These are phyloP conservation scores for Hapsidospora chrysogenum DNA, from an alignment of 495 filamentous ascomycete genomes.

Conservation along the genomic window DNA sequence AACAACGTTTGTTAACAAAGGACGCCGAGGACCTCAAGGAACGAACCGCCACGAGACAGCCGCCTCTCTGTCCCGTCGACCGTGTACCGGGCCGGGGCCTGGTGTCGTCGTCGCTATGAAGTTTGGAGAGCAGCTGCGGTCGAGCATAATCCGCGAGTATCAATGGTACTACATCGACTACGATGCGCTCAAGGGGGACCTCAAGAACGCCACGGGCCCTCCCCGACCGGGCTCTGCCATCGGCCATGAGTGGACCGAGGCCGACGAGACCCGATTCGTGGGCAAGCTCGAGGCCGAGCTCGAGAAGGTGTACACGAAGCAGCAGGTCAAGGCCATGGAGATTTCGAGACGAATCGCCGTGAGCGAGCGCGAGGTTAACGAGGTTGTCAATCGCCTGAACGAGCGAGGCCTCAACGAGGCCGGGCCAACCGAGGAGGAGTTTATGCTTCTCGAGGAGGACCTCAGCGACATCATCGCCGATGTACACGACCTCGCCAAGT, in stretches of 20 bases:
- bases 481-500: slow-evolving; percentile 96
- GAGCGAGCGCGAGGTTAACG: slow-evolving; percentile 74
- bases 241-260: slow-evolving; percentile 60
- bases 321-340: slow-evolving; percentile 87
- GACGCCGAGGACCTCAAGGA: too few species aligned
- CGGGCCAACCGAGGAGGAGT: slow-evolving; percentile 72
- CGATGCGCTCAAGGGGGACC: slow-evolving; percentile 73
- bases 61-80: too few species aligned
- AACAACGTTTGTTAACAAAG: too few species aligned
- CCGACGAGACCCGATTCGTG: slow-evolving; percentile 83
- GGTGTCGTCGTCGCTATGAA: slow-evolving; percentile 42
- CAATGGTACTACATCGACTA: slow-evolving; percentile 96
- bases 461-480: slow-evolving; percentile 97
- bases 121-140: slow-evolving; percentile 91
- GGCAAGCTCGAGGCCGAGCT: slow-evolving; percentile 73
- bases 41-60: too few species aligned
- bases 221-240: slow-evolving; percentile 17
- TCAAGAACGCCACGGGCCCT: slow-evolving; percentile 54
- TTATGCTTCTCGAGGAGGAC: slow-evolving; percentile 84
- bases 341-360: slow-evolving; percentile 77
- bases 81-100: too few species aligned
- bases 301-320: slow-evolving; percentile 93
- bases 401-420: slow-evolving; percentile 34
- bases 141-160: slow-evolving; percentile 87
- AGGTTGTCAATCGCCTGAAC: slow-evolving; percentile 63